Evolutionary conservation across 768 basidiomycete genomes (phyloP).

Genomic region (Tylopilus intermedius): DNA sequence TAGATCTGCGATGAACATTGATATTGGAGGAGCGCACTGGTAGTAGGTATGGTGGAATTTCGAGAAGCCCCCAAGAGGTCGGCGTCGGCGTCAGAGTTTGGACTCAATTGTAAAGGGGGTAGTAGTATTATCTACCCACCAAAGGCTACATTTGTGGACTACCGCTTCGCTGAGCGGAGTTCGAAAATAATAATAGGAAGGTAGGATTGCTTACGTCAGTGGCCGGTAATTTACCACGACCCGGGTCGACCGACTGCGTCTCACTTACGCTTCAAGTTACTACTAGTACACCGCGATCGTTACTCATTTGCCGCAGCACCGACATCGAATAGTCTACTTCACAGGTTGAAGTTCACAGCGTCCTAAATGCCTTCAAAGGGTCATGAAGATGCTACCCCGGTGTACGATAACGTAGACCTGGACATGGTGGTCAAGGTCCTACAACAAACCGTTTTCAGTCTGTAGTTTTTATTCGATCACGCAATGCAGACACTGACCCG

Average conservation of each 20-base stretch:
- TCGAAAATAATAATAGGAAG: too few relatives aligned
- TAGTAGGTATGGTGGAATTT: too few relatives aligned
- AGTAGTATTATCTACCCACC: too few relatives aligned
- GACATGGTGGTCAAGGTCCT: conserved; percentile 80
- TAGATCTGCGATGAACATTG: background rate
- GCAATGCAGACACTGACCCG: conserved; percentile 3
- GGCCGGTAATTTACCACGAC: too few relatives aligned
- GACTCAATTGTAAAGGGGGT: too few relatives aligned
- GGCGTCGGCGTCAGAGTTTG: too few relatives aligned
- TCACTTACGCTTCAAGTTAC: background rate
- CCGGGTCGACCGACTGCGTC: too few relatives aligned
- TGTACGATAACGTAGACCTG: conserved; percentile 69
- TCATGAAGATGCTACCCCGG: conserved; percentile 38
- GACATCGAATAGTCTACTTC: background rate
- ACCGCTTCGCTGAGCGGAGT: too few relatives aligned
- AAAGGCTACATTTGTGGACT: too few relatives aligned
- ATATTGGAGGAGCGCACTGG: too few relatives aligned
- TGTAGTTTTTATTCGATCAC: conserved; percentile 23
- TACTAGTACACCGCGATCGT: background rate
- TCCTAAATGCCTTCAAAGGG: conserved; percentile 13
- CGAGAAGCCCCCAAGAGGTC: too few relatives aligned
- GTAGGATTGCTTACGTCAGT: too few relatives aligned
- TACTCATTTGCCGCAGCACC: background rate
- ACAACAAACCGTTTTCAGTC: conserved; percentile 73
- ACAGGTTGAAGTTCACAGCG: background rate